Base-by-base conservation (phyloP, 305 asterid species). In the Fraxinus sp. region DNA sequence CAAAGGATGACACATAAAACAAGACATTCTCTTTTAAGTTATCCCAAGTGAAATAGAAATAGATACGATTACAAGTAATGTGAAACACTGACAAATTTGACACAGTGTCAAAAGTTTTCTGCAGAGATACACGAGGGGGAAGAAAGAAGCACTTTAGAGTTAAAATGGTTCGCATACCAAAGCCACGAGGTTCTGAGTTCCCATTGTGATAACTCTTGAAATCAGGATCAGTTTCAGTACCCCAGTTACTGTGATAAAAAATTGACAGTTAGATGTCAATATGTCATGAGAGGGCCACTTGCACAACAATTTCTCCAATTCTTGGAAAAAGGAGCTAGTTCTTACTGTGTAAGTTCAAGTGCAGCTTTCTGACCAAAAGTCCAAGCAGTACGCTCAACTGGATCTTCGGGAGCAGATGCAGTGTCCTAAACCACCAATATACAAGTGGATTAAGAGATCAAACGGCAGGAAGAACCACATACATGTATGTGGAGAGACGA, bases 171-270 rank as follows among this genome's bases (percentile, higher is more conserved):
- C 36, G 83, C 93, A 35, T 86, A 95, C 99, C 99, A 88, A 92
- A 95, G 74, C 98, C 99, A 78, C 91, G 93, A 86, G 99, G 98
- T 13, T 95, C 98, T 11, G 96, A 86, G 91, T 97, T 97, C 59
- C 99, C 99, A 81, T 90, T 91, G 86, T 95, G 98, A 85, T 97
- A 92, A 35, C 94, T 94, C 86, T 92, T 90, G 85, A 95, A 97
- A 39, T 97, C 87, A 36, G 98, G 94, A 87, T 95, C 98, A 75
- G 85, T 91, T 88, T 97, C 98, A 7, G 93, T 91, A 77, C 98
- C 98, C 98, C 99, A 95, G 86, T 91, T 95, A 83, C 98, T 97
- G 92, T 73, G 76, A 84, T 77, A 81, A 85, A 72, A 83, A 41
- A 33, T 11, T 4, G 80, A 80, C 72, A 66, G 82, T 85, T 62